Evolutionary conservation across 805 yeast species (phyloP).

Genomic region (Suhomyces pyralidae): DNA sequence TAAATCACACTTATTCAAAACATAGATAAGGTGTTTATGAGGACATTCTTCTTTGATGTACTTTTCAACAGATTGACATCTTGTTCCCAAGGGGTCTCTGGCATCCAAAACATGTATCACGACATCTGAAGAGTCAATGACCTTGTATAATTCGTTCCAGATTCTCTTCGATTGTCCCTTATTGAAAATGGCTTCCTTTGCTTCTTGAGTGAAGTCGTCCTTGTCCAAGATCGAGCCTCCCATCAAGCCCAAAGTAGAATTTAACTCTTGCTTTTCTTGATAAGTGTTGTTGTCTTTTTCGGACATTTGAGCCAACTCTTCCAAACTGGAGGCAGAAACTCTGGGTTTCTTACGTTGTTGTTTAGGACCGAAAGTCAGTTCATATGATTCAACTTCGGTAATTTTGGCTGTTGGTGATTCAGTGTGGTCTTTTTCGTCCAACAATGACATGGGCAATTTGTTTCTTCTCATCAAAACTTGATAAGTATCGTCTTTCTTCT

Average conservation of each 20-base stretch:
- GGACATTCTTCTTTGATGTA: slow-evolving; percentile 92
- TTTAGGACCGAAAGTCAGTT: slow-evolving; percentile 88
- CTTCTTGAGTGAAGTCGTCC: slow-evolving; percentile 85
- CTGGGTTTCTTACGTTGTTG: slow-evolving; percentile 91
- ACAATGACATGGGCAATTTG: slow-evolving; percentile 90
- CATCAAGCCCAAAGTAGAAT: slow-evolving; percentile 77
- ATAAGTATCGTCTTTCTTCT: slow-evolving; percentile 73
- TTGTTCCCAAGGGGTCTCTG: slow-evolving; percentile 94
- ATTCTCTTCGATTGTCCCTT: slow-evolving; percentile 98
- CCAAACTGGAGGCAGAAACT: slow-evolving; percentile 70
- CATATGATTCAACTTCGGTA: slow-evolving; percentile 83
- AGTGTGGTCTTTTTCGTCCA: slow-evolving; percentile 79
- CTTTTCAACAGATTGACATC: slow-evolving; percentile 91
- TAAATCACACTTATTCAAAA: slow-evolving; percentile 94
- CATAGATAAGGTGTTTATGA: slow-evolving; percentile 92
- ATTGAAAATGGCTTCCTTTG: slow-evolving; percentile 91
- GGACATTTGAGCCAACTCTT: slow-evolving; percentile 66
- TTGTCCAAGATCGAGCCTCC: slow-evolving; percentile 56
- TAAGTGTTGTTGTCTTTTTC: slow-evolving; percentile 54
- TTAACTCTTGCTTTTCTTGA: slow-evolving; percentile 74
- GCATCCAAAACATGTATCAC: slow-evolving; percentile 96
- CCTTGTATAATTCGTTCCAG: slow-evolving; percentile 97
- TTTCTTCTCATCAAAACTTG: slow-evolving; percentile 86
- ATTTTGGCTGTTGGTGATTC: slow-evolving; percentile 78
- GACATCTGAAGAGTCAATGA: slow-evolving; percentile 95